Percentiles rank a stretch among this genome's conserved stretches.
phyloP scores from a whole-genome alignment of 768 basidiomycete species.

The Leucosporidium yakuticum region DNA sequence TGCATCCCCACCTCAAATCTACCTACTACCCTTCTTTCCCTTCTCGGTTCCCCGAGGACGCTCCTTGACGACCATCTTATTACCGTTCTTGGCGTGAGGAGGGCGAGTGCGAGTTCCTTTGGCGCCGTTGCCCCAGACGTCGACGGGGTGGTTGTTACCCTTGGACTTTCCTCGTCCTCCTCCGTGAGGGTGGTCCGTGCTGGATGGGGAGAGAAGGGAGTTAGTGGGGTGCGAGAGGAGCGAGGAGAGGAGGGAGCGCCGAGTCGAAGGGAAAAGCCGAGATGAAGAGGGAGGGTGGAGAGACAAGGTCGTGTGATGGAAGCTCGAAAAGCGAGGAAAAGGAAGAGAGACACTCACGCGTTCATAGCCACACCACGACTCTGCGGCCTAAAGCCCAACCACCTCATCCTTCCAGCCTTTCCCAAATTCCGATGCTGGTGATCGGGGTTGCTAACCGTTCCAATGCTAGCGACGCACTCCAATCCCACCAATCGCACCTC shows the following conservation, averaged over 20 bases:
- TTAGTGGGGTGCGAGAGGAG: neutral
- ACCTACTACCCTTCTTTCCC: constrained; percentile 18
- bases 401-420: constrained; percentile 83
- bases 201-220: neutral
- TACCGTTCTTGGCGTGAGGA: constrained; percentile 56
- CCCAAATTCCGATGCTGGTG: constrained; percentile 80
- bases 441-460: constrained; percentile 81
- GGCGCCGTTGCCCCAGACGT: constrained; percentile 74
- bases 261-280: neutral
- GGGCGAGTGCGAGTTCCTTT: constrained; percentile 90
- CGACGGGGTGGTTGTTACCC: constrained; percentile 87
- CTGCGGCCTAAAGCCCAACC: constrained; percentile 67
- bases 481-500: constrained; percentile 81
- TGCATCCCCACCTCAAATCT: too few relatives aligned
- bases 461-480: constrained; percentile 76
- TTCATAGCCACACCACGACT: constrained; percentile 28
- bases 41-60: constrained; percentile 67
- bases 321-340: neutral
- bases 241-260: too few relatives aligned
- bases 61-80: constrained; percentile 82
- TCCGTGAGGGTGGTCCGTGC: constrained; percentile 66
- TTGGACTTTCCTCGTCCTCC: constrained; percentile 98
- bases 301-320: neutral
- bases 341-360: constrained; percentile 10
- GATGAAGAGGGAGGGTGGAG: neutral